Base-by-base conservation (phyloP, 78 protist genomes). In the Tieghemostelium lacteum region DNA sequence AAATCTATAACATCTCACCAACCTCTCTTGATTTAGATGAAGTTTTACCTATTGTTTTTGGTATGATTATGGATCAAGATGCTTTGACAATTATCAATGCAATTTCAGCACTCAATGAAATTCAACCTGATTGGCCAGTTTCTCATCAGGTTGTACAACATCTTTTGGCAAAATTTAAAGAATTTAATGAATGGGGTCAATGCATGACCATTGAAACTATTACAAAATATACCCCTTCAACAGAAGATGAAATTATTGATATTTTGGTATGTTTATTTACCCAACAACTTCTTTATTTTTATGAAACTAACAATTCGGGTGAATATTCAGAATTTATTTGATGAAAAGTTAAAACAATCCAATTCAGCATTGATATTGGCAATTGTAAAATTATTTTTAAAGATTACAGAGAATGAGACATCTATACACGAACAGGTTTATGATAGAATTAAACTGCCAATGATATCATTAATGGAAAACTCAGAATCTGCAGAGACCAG, bases 111-210 rank as follows among this genome's bases (percentile, higher is more conserved):
- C 66, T 98, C 40, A 49, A 96, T 26, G 98, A 97, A 83, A 74
- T 97, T 12, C 37, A 85, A 63, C 98, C 97, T 37, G 96, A 95
- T 36, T 65, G 94, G 66, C 29, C 22, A 0, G 28, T 97, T 10
- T 80, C 87, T 61, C 67, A 26, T 24, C 17, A 31, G n/a, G 31
- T 96, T 0, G 64, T 86, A 7, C 31, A 62, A 29, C 88, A 95
- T 60, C 78, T 92, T 5, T 22, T 92, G 76, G 57, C 74, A 6
- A 74, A 92, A 33, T 80, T 96, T 33, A 73, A 45, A 29, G 95
- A 94, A 8, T 75, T 96, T 75, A 85, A 91, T 63, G 99, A 98
- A 88, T 97, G 98, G 98, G 64, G 89, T 28, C 95, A 78, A 73
- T 42, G 76, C 34, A 28, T 37, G 19, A 73, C 95, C 2, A 39